Evolutionary conservation across 305 asterid genomes (phyloP).

Genomic region (Fraxinus nigra): DNA sequence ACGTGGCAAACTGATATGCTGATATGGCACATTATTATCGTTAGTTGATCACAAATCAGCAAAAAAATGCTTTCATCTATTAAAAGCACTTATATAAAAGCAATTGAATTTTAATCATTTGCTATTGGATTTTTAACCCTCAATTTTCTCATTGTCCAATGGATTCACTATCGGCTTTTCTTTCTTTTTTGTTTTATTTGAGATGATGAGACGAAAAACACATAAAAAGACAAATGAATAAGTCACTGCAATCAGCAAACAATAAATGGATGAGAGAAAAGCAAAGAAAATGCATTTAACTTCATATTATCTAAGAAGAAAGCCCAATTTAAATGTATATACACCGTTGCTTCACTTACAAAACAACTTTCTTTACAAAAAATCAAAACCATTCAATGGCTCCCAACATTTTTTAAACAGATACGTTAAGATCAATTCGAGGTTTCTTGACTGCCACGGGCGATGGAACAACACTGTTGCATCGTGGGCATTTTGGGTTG

Average conservation of each 20-base stretch:
- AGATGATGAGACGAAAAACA: no score
- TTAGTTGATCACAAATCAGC: no score
- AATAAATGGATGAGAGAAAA: background rate
- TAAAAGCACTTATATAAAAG: no score
- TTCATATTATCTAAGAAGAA: background rate
- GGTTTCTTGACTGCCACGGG: constrained; percentile 51
- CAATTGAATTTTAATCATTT: no score
- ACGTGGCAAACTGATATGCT: background rate
- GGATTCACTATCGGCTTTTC: background rate
- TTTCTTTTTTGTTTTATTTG: background rate
- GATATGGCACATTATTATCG: background rate
- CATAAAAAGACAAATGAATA: background rate
- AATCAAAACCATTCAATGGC: constrained; percentile 18
- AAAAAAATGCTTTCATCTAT: no score
- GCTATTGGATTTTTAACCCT: background rate
- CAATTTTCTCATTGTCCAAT: background rate
- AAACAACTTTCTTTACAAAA: constrained; percentile 44
- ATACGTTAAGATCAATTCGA: constrained; percentile 69
- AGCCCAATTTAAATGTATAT: constrained; percentile 14
- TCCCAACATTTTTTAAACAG: constrained; percentile 39
- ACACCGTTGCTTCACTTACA: constrained; percentile 31
- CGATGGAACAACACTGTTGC: constrained; percentile 46
- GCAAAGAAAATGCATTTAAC: background rate
- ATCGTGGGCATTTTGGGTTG: constrained; percentile 71
- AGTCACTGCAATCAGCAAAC: background rate